Conservation (phyloP, 1,139 yeast species). For the Hyphopichia khmerensis region DNA sequence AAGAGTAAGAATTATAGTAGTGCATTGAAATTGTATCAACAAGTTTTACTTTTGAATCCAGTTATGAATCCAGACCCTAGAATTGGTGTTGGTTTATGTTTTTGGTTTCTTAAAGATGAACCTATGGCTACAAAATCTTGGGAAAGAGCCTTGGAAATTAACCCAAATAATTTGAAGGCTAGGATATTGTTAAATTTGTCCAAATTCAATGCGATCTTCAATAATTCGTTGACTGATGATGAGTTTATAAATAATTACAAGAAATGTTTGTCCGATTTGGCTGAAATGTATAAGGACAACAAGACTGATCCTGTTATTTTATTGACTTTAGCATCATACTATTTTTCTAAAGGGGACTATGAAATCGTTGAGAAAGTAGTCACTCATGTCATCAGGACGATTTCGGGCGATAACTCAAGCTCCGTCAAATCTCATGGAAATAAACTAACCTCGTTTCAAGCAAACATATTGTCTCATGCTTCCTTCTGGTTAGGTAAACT, state of each 20-base stretch:
- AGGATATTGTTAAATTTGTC: constrained; percentile 66
- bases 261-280: constrained; percentile 38
- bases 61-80: constrained; percentile 86
- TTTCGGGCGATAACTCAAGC: constrained; percentile 15
- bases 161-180: constrained; percentile 61
- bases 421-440: constrained; percentile 16
- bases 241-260: constrained; percentile 54
- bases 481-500: constrained; percentile 87
- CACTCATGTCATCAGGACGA: constrained; percentile 44
- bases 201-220: constrained; percentile 64
- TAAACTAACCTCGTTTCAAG: constrained; percentile 27
- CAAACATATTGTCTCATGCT: constrained; percentile 65
- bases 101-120: constrained; percentile 82
- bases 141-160: constrained; percentile 73
- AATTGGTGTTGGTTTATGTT: constrained; percentile 92
- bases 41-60: constrained; percentile 75
- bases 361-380: constrained; percentile 59
- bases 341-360: constrained; percentile 60
- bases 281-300: constrained; percentile 24
- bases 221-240: constrained; percentile 56
- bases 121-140: constrained; percentile 78
- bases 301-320: constrained; percentile 38
- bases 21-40: constrained; percentile 83
- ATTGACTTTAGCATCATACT: constrained; percentile 50
- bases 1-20: constrained; percentile 66